Evolutionary conservation across 2,329 filamentous ascomycete genomes (phyloP).

Genomic region (Aspergillus clavatus): DNA sequence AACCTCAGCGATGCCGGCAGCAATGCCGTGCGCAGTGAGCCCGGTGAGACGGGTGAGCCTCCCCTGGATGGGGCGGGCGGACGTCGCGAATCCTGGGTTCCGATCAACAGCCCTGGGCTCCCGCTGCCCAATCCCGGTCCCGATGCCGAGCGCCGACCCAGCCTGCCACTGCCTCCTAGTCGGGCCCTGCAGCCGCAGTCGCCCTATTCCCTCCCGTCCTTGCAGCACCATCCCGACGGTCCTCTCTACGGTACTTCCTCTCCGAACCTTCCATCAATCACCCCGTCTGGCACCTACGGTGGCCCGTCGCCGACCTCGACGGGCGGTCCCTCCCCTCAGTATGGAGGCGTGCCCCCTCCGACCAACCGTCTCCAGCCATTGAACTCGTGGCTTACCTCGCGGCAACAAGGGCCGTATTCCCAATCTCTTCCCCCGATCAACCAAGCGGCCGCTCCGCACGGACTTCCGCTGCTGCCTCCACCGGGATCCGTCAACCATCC

Average conservation of each 20-base stretch:
- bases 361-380: slow-evolving; percentile 37
- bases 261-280: slow-evolving; percentile 30
- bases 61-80: slow-evolving; percentile 27
- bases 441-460: slow-evolving; percentile 27
- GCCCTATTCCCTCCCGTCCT: slow-evolving; percentile 31
- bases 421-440: slow-evolving; percentile 38
- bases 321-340: slow-evolving; percentile 24
- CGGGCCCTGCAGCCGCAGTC: slow-evolving; percentile 32
- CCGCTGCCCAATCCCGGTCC: slow-evolving; percentile 26
- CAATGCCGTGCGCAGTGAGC: slow-evolving; percentile 38
- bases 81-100: slow-evolving; percentile 41
- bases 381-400: slow-evolving; percentile 36
- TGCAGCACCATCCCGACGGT: slow-evolving; percentile 33
- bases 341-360: slow-evolving; percentile 21
- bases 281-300: slow-evolving; percentile 18
- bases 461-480: slow-evolving; percentile 33
- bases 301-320: slow-evolving; percentile 14
- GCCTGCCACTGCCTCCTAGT: slow-evolving; percentile 34
- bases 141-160: slow-evolving; percentile 35
- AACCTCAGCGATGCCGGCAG: slow-evolving; percentile 38
- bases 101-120: slow-evolving; percentile 36
- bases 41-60: slow-evolving; percentile 29
- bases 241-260: slow-evolving; percentile 28
- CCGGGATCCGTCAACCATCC: slow-evolving; percentile 30
- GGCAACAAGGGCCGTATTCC: slow-evolving; percentile 31